Evolutionary conservation across 805 yeast species (phyloP), one percentile per base, ranked within the genome.

Genomic region (Cyberlindnera misumaiensis): DNA sequence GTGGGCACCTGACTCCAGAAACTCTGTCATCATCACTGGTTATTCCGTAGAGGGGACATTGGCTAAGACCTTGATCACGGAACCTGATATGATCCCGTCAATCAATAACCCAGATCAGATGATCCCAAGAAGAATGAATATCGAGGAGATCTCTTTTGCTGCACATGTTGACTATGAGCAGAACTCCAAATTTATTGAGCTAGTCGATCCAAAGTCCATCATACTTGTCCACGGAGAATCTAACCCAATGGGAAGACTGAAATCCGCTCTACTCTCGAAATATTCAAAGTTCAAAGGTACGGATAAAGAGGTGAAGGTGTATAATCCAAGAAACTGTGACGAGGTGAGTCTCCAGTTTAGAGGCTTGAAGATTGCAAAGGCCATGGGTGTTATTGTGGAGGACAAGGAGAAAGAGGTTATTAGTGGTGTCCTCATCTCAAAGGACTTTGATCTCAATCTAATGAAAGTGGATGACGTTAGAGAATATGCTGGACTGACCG

Each of bases 91-190:
- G n/a, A 86, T 93, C 35, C 94, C 93, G 2, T 82, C 97, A 0
- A 65, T 77, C 17, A 65, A 70, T n/a, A 86, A 85, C 48, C 85
- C 95, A 0, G 96, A 88, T 44, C 64, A 80, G 14, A 74, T 77
- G 42, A 82, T 93, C 30, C 97, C 97, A 5, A 77, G 98, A 54
- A 72, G 97, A 46, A 63, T 94, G 40, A 75, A 74, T 34, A 80
- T 93, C 13, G 97, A 90, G 47, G 99, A 93, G 60, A 82, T 93
- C 4, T 89, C 97, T 2, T 93, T 93, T 69, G 97, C 98, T n/a
- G 99, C 99, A 0, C 99, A 93, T 62, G 99, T 93, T 16, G 99
- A 93, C 58, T 93, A 83, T 60, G 87, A 84, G 52, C 96, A 93
- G 55, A 93, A 93, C 51, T 68, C 95, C 2, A 85, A 83, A 40